Evolutionary conservation across 2,329 filamentous ascomycete genomes (phyloP).

Genomic region (Alternaria gansuensis): DNA sequence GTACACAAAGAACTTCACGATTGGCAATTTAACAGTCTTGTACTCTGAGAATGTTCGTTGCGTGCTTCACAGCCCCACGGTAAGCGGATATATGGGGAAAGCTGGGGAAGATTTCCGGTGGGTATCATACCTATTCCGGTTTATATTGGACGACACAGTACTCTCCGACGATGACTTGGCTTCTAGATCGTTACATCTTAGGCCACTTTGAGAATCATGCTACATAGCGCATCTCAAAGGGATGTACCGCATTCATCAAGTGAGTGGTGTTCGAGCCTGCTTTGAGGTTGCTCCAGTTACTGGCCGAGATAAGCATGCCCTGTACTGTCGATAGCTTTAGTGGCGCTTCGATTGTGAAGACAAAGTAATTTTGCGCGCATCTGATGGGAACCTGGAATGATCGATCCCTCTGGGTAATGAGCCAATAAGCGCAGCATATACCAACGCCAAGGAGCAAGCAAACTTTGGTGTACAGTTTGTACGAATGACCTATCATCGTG

Average conservation of each 20-base stretch:
- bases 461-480: slow-evolving; percentile 12
- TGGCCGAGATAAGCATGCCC: neutral
- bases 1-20: neutral
- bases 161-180: neutral
- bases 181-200: neutral
- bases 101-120: slow-evolving; percentile 17
- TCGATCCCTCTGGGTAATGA: neutral
- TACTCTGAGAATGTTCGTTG: slow-evolving; percentile 4
- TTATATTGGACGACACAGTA: neutral
- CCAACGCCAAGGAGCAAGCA: slow-evolving; percentile 23
- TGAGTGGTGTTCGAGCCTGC: neutral
- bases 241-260: neutral
- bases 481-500: slow-evolving; percentile 9
- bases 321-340: neutral
- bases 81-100: slow-evolving; percentile 2
- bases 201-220: neutral
- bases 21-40: slow-evolving; percentile 11
- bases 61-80: slow-evolving; percentile 9
- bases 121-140: slow-evolving; percentile 15
- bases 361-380: neutral
- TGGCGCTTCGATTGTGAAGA: neutral
- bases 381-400: neutral
- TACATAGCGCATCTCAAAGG: neutral
- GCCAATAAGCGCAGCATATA: slow-evolving; percentile 3
- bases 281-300: neutral